Evolutionary conservation across 495 filamentous ascomycete genomes (phyloP).

Genomic region (Xylaria palmicola): DNA sequence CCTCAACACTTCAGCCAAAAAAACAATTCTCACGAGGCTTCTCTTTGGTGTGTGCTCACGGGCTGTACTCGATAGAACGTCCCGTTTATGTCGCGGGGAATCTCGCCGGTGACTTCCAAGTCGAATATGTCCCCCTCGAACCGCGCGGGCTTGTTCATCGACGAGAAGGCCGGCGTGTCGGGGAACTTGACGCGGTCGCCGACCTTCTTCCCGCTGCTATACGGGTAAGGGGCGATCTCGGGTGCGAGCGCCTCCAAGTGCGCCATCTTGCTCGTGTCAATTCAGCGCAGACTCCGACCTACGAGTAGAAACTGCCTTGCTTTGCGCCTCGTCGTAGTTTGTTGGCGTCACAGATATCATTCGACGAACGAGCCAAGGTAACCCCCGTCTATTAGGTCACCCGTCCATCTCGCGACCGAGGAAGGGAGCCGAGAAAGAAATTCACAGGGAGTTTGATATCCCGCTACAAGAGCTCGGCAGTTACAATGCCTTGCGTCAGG

Average conservation of each 20-base stretch:
- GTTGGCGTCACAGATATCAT: background rate
- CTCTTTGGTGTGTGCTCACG: constrained; percentile 10
- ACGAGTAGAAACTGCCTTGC: background rate
- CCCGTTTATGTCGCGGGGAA: constrained; percentile 51
- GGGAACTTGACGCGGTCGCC: constrained; percentile 47
- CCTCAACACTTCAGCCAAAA: constrained; percentile 1
- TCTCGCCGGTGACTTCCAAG: constrained; percentile 49
- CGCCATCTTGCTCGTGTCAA: constrained; percentile 34
- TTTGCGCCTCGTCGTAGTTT: background rate
- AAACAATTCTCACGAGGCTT: background rate
- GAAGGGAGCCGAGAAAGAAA: background rate
- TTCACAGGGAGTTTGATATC: background rate
- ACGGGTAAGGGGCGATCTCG: constrained; percentile 35
- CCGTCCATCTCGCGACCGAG: too few species aligned
- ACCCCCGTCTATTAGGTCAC: too few species aligned
- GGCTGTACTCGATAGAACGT: constrained; percentile 57
- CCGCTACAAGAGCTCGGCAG: constrained; percentile 1
- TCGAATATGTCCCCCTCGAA: constrained; percentile 50
- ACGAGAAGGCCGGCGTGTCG: constrained; percentile 43
- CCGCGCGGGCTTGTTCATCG: constrained; percentile 47
- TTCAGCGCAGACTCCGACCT: constrained; percentile 1
- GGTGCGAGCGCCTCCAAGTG: constrained; percentile 45
- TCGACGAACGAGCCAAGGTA: background rate
- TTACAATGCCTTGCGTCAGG: background rate
- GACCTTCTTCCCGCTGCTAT: constrained; percentile 34